Evolutionary conservation across 1,284 basidiomycete species (phyloP).

Genomic region (Tylopilus sp.): DNA sequence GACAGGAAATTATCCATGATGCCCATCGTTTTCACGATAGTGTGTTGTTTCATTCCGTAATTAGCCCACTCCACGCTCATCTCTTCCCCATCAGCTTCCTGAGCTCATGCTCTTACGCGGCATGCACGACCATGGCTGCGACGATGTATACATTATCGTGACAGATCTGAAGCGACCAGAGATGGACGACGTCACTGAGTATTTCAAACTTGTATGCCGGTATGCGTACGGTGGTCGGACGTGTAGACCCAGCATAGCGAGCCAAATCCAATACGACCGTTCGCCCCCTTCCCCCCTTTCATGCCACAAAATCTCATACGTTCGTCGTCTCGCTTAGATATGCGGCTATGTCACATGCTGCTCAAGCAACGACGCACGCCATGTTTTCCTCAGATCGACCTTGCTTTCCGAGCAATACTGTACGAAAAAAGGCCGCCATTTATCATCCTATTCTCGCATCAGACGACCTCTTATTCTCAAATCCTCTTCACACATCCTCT

Average conservation of each 20-base stretch:
- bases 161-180: slow-evolving; percentile 71
- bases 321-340: slow-evolving; percentile 42
- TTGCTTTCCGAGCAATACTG: slow-evolving; percentile 66
- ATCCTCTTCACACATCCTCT: slow-evolving; percentile 68
- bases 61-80: slow-evolving; percentile 11
- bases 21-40: slow-evolving; percentile 76
- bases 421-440: slow-evolving; percentile 70
- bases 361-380: slow-evolving; percentile 62
- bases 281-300: slow-evolving; percentile 24
- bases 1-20: slow-evolving; percentile 69
- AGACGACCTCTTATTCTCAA: slow-evolving; percentile 73
- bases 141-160: slow-evolving; percentile 71
- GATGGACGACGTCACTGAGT: slow-evolving; percentile 73
- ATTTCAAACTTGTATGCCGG: slow-evolving; percentile 67
- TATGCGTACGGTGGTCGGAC: slow-evolving; percentile 55
- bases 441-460: slow-evolving; percentile 70
- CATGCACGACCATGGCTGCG: slow-evolving; percentile 73
- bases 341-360: slow-evolving; percentile 60
- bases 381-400: slow-evolving; percentile 74
- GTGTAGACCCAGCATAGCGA: slow-evolving; percentile 62
- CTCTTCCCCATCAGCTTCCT: slow-evolving; percentile 47
- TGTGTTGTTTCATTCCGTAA: slow-evolving; percentile 30
- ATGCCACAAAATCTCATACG: slow-evolving; percentile 9
- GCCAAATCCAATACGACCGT: slow-evolving; percentile 64
- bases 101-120: slow-evolving; percentile 72